Base-by-base conservation (phyloP, 75 land plant species). In the Selaginella moellendorffii region DNA sequence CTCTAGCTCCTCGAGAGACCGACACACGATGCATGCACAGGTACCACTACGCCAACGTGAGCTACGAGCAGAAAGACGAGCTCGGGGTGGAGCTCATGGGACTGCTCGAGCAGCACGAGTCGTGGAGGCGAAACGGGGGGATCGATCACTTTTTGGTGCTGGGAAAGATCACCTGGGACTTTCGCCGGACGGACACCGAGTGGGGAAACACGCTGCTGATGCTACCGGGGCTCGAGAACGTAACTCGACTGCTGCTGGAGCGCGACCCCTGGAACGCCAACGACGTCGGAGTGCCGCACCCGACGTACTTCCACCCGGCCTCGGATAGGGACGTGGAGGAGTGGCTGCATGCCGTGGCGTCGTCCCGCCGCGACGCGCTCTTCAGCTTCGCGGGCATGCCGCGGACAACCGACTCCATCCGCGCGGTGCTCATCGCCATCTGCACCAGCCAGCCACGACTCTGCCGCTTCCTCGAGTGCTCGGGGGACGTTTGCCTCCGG, bases 121-220 rank as follows among this genome's bases (percentile, higher is more conserved):
- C 77, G 30, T 85, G 88, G 88, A 52, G 22, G 31, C 28, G 73
- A 29, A 68, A 76, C 2, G 52, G 60, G 0, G 88, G 88, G 0
- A 31, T 22, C 21, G 88, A 83, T 28, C 88, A 85, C 58, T 72
- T 85, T 0, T 64, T 85, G 24, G 86, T 85, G 0, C 53, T 85
- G 51, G 88, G 88, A 1, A 85, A 82, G 63, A 83, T 85, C 28
- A 77, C 88, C 0, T 85, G 86, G 85, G 86, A 85, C 29, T 85
- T 85, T 36, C 67, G 88, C 27, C 61, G 88, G 20, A 63, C 58
- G 0, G 27, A 27, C 19, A 27, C 66, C 1, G 25, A 21, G 8
- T 84, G 87, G 87, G 87, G 87, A n/a, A 84, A 66, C 54, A 76
- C 61, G n/a, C 70, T 86, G 1, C 61, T 86, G 10, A 59, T 71